Evolutionary conservation across 306 rosid genomes (phyloP), one percentile per base, ranked within the genome.

Genomic region (Crataegus laevigata): DNA sequence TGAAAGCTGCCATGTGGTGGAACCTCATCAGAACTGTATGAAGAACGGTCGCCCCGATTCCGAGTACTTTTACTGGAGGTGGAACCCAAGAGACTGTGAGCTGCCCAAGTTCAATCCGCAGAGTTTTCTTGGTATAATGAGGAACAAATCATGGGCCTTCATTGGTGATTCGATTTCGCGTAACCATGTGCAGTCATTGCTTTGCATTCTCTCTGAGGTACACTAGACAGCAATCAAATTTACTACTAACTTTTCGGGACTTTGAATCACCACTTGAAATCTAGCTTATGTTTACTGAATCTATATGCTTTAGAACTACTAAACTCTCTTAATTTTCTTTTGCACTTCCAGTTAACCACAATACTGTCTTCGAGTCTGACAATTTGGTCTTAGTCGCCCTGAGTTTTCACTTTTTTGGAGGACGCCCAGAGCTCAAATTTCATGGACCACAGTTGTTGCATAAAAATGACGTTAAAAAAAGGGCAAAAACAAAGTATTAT

Each of bases 121-220:
- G 19, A 86, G 76, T 36, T 91, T 94, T 81, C 93, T 94, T 66
- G 50, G 78, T 81, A 75, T 82, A 6, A 91, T 91, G 97, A 89
- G 85, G 78, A 62, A 85, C 69, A 90, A 82, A 77, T 83, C 86
- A 64, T 89, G 85, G 90, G 91, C 88, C 13, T 94, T 94, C 73
- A 68, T 90, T 11, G 96, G 97, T 3, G 97, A 90, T 84, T 94
- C 98, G 77, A 94, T 94, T 65, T 88, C 91, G 11, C 89, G 92
- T 11, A 93, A 93, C 81, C 97, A 91, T 64, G 91, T 87, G 8
- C 97, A 91, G 71, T 91, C 98, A 3, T 78, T 91, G 61, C 86
- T 93, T 15, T 88, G 97, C 81, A 86, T 84, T 75, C 97, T 93
- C 79, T 89, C 92, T n/a, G 84, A 89, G 91, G 96, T 91, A 82